Evolutionary conservation across 148 eudicot genomes (phyloP), one percentile per base, ranked within the genome.

Genomic region (Silene conica): DNA sequence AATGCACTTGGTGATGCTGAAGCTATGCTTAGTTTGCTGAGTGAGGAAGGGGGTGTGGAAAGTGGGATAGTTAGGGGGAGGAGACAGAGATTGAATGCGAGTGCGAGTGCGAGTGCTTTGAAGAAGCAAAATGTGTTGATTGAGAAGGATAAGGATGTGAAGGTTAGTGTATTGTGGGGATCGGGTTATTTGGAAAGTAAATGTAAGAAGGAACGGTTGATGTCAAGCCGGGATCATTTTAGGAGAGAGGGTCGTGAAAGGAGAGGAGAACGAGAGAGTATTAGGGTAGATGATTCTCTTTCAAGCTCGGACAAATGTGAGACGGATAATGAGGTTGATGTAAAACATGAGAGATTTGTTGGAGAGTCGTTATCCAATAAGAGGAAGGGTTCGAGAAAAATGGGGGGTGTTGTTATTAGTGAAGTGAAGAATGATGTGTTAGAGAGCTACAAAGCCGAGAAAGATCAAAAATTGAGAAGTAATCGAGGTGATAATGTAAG

Each of bases 1-100:
- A 73, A 64, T 62, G 77, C 72, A 48, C n/a, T 79, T 78, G 90
- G 81, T 54, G 88, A 89, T 81, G 91, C 81, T 6, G 93, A 94
- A 67, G 90, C 79, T 76, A 75, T 94, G 78, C 86, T 91, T 77
- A 86, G 89, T 77, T 88, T 94, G 92, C 71, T 94, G 81, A 77
- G 81, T 85, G 97, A 87, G 80, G 89, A 77, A 22, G 70, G 79
- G 67, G 58, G 76, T 70, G 87, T 83, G 55, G 87, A 84, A 75
- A 76, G 78, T 81, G 75, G 71, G 73, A 80, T 63, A 68, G 84
- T 78, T 73, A 73, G 79, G 72, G 84, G 60, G 75, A 87, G 81
- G 61, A 82, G 73, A 23, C 71, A 50, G 61, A 75, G 83, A 48
- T 73, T 67, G 7, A 61, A 64, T 45, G 63, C 74, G 84, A 78